A percentile compares a stretch with the other conserved stretches of the same genome.
phyloP scores from a whole-genome alignment of 2,329 filamentous ascomycete species.

The Botrytis cinerea region DNA sequence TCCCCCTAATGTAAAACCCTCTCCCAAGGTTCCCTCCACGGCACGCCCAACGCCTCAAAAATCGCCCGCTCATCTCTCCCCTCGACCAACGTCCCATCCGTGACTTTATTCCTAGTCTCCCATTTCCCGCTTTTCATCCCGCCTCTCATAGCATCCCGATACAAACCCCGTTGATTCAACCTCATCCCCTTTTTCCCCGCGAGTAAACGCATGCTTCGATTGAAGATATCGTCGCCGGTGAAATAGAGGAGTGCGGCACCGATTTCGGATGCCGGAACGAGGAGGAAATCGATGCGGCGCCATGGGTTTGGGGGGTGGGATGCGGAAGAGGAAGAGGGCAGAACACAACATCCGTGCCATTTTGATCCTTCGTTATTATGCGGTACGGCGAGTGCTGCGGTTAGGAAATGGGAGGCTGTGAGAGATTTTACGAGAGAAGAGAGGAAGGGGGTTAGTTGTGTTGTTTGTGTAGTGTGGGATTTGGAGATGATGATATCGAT shows the following conservation, averaged over 20 bases:
- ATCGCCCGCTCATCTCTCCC: conserved; percentile 75
- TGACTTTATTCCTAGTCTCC: conserved; percentile 58
- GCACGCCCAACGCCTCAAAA: conserved; percentile 79
- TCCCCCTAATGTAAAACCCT: conserved; percentile 62
- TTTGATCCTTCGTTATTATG: conserved; percentile 60
- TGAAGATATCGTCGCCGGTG: conserved; percentile 94
- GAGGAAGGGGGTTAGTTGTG: conserved; percentile 63
- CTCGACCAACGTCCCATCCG: conserved; percentile 71
- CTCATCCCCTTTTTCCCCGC: conserved; percentile 80
- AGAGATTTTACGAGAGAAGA: conserved; percentile 64
- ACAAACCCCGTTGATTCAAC: conserved; percentile 82
- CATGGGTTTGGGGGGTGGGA: conserved; percentile 52
- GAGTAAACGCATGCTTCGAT: conserved; percentile 78
- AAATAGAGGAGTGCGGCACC: conserved; percentile 93
- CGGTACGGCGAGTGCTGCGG: conserved; percentile 64
- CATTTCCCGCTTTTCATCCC: conserved; percentile 48
- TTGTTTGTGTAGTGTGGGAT: conserved; percentile 52
- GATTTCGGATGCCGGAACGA: conserved; percentile 76
- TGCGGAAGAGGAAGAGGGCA: conserved; percentile 53
- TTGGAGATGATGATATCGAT: conserved; percentile 85
- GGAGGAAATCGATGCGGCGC: conserved; percentile 81
- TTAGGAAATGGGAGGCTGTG: conserved; percentile 64
- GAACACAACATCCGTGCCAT: conserved; percentile 83
- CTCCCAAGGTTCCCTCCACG: conserved; percentile 77
- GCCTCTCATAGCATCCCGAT: conserved; percentile 66